phyloP scores from a whole-genome alignment of 2,329 filamentous ascomycete species.

The Coniella lustricola region DNA sequence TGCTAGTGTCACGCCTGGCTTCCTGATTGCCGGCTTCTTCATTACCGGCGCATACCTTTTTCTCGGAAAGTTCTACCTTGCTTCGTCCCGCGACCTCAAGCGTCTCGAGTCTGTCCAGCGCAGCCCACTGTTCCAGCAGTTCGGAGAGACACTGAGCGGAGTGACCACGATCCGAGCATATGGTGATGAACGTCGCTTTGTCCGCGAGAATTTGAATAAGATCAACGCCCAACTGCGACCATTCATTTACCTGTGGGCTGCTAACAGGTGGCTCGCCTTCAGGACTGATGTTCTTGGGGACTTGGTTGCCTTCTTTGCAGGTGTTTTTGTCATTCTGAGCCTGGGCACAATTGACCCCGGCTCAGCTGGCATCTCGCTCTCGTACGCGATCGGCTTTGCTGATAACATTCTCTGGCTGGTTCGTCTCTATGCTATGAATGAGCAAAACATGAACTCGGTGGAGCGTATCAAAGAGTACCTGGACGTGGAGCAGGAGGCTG shows the following conservation, averaged over 20 bases:
- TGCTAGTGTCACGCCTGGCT: slow-evolving; percentile 79
- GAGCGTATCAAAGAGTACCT: slow-evolving; percentile 97
- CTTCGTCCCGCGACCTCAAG: slow-evolving; percentile 91
- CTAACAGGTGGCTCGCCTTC: slow-evolving; percentile 93
- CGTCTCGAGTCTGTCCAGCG: slow-evolving; percentile 88
- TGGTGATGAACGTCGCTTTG: slow-evolving; percentile 86
- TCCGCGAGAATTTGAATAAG: slow-evolving; percentile 78
- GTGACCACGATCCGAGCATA: slow-evolving; percentile 97
- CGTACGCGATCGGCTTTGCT: slow-evolving; percentile 93
- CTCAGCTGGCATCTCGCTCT: slow-evolving; percentile 86
- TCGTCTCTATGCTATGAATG: slow-evolving; percentile 85
- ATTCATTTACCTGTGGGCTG: slow-evolving; percentile 94
- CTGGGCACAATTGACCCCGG: slow-evolving; percentile 81
- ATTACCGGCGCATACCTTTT: slow-evolving; percentile 78
- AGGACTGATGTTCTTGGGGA: slow-evolving; percentile 87
- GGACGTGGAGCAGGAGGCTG: slow-evolving; percentile 89
- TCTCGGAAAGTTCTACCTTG: slow-evolving; percentile 82
- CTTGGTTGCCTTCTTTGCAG: slow-evolving; percentile 87
- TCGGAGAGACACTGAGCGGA: slow-evolving; percentile 88
- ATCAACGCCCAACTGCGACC: slow-evolving; percentile 90
- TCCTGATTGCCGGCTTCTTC: slow-evolving; percentile 78
- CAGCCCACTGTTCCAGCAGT: slow-evolving; percentile 95
- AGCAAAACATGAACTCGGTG: slow-evolving; percentile 99
- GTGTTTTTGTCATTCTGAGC: slow-evolving; percentile 80
- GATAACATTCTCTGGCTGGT: slow-evolving; percentile 97